phyloP scores from a whole-genome alignment of 352 stramenopile species.

The Globisporangium emineosum region DNA sequence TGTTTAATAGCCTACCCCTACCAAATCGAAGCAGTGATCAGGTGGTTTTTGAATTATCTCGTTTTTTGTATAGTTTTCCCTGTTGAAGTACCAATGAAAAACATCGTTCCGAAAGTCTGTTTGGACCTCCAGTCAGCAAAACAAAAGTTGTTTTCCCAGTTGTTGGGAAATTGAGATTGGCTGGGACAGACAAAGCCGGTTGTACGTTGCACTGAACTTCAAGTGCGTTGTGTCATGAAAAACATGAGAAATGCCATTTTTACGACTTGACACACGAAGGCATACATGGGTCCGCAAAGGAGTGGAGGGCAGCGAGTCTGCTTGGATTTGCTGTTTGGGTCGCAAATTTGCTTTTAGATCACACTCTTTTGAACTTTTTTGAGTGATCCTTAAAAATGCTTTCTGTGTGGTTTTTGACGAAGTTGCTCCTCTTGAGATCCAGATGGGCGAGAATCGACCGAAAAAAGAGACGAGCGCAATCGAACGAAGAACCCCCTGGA shows the following conservation, averaged over 20 bases:
- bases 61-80: not conserved
- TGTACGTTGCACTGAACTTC: constrained; percentile 1
- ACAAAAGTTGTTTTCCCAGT: too few species aligned
- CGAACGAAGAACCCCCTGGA: constrained; percentile 3
- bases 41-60: not conserved
- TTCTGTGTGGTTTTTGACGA: not conserved
- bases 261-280: not conserved
- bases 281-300: constrained; percentile 6
- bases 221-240: not conserved
- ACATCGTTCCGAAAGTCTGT: not conserved
- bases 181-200: not conserved
- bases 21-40: not conserved
- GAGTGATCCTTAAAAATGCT: too few species aligned
- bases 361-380: too few species aligned
- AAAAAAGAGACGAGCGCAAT: constrained; percentile 4
- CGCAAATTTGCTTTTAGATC: too few species aligned
- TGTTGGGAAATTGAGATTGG: not conserved
- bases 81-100: not conserved
- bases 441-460: not conserved
- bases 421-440: too few species aligned
- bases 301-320: not conserved
- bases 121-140: not conserved
- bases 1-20: not conserved
- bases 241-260: constrained; percentile 10
- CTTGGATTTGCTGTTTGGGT: constrained; percentile 4